Percentiles rank a stretch among this genome's conserved stretches.
phyloP scores from a whole-genome alignment of 179 eudicot genomes.

The Silene noctiflora region DNA sequence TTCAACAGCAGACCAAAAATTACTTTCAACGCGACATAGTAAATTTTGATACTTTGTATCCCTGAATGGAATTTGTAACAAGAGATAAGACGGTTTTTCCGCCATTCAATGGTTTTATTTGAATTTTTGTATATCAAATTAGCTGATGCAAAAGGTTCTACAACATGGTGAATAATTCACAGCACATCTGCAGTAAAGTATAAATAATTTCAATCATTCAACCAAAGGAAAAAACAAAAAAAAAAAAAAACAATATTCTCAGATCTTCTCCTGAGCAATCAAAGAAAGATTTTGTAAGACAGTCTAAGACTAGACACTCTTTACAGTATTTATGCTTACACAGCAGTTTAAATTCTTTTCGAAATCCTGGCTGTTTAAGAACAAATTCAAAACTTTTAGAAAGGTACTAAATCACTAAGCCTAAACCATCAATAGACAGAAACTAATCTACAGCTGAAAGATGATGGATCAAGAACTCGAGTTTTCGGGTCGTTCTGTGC shows the following conservation, averaged over 20 bases:
- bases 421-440: slow-evolving; percentile 25
- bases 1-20: too few relatives aligned
- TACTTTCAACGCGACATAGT: too few relatives aligned
- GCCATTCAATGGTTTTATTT: not conserved
- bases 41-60: too few relatives aligned
- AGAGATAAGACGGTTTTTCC: not conserved
- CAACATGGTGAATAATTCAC: not conserved
- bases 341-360: slow-evolving; percentile 3
- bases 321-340: slow-evolving; percentile 13
- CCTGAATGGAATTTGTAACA: not conserved
- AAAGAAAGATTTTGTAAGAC: not conserved
- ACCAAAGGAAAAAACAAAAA: not conserved
- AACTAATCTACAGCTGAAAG: slow-evolving; percentile 21
- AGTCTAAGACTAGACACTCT: slow-evolving; percentile 24
- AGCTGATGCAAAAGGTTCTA: not conserved
- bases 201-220: not conserved
- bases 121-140: not conserved
- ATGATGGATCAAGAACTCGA: slow-evolving; percentile 13
- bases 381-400: slow-evolving; percentile 29
- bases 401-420: slow-evolving; percentile 27
- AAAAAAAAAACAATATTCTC: not conserved
- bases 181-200: not conserved
- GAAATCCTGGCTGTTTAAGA: slow-evolving; percentile 21
- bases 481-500: slow-evolving; percentile 6
- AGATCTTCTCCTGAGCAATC: not conserved